phyloP scores from a whole-genome alignment of 495 filamentous ascomycete genomes.

The Trichoderma reesei region DNA sequence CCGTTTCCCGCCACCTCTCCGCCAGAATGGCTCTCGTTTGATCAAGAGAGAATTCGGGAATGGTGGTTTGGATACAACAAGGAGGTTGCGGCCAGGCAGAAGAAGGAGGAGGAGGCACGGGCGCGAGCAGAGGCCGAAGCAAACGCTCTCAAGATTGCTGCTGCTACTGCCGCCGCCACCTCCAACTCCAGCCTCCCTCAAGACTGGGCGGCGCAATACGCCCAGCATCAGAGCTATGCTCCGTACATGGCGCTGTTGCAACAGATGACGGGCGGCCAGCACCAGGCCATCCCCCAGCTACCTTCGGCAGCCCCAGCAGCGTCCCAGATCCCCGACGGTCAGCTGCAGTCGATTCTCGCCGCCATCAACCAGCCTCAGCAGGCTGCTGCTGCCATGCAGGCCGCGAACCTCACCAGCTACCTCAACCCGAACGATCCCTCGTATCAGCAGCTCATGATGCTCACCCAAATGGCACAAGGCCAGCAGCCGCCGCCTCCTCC shows the following conservation, averaged over 20 bases:
- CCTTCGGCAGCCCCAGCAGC: background rate
- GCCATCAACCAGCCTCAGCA: constrained; percentile 11
- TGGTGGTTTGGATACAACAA: constrained; percentile 25
- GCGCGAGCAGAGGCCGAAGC: constrained; percentile 11
- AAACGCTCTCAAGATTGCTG: constrained; percentile 5
- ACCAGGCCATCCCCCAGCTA: background rate
- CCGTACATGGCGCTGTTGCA: constrained; percentile 14
- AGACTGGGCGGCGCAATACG: constrained; percentile 12
- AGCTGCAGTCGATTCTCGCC: constrained; percentile 7
- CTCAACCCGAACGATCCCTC: constrained; percentile 10
- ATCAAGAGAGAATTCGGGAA: constrained; percentile 17
- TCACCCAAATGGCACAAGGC: constrained; percentile 9
- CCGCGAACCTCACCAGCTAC: background rate
- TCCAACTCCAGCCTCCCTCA: background rate
- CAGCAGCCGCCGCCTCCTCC: background rate
- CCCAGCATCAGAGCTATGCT: constrained; percentile 12
- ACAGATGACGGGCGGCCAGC: constrained; percentile 14
- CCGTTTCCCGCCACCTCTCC: constrained; percentile 24
- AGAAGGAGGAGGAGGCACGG: constrained; percentile 11
- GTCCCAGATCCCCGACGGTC: background rate
- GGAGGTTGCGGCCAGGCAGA: constrained; percentile 19
- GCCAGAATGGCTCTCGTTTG: constrained; percentile 20
- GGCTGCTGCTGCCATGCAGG: background rate
- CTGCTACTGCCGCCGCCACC: constrained; percentile 4
- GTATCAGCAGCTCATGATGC: constrained; percentile 9